A percentile compares a stretch with the other conserved stretches of the same genome.
These are phyloP conservation scores for Gnomoniopsis sp. DNA, from an alignment of 2,329 filamentous ascomycete species.

Conservation along the genomic window DNA sequence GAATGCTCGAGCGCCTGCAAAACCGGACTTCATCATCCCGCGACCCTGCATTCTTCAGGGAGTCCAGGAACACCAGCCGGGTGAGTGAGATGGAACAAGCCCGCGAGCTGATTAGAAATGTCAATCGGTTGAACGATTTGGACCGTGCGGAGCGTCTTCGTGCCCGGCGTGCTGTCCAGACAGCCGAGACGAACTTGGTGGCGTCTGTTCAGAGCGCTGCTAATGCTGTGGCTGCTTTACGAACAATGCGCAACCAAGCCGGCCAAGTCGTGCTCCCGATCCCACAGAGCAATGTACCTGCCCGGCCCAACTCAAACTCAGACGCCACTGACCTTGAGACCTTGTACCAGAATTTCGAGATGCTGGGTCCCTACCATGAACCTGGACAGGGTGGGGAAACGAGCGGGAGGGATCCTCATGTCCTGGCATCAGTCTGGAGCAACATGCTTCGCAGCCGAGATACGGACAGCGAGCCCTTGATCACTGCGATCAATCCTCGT, in stretches of 20 bases:
- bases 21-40: neutral
- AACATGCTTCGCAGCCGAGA: conserved; percentile 15
- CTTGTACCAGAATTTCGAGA: conserved; percentile 12
- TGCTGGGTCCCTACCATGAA: conserved; percentile 3
- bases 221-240: neutral
- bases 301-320: neutral
- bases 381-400: conserved; percentile 9
- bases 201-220: neutral
- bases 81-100: conserved; percentile 32
- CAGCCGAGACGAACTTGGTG: conserved; percentile 6
- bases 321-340: conserved; percentile 12
- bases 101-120: conserved; percentile 22
- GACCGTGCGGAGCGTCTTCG: neutral
- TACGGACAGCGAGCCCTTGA: conserved; percentile 18
- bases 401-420: conserved; percentile 7
- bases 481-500: conserved; percentile 17
- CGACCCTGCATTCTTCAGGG: neutral
- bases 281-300: neutral
- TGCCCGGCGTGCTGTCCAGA: conserved; percentile 1
- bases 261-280: neutral
- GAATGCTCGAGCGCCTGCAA: conserved; percentile 15
- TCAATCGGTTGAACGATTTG: neutral
- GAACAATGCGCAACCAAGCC: neutral
- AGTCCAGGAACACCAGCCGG: conserved; percentile 15
- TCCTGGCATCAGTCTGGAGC: conserved; percentile 16